phyloP scores from a whole-genome alignment of 2,329 filamentous ascomycete genomes.

The Alternaria gaisen region DNA sequence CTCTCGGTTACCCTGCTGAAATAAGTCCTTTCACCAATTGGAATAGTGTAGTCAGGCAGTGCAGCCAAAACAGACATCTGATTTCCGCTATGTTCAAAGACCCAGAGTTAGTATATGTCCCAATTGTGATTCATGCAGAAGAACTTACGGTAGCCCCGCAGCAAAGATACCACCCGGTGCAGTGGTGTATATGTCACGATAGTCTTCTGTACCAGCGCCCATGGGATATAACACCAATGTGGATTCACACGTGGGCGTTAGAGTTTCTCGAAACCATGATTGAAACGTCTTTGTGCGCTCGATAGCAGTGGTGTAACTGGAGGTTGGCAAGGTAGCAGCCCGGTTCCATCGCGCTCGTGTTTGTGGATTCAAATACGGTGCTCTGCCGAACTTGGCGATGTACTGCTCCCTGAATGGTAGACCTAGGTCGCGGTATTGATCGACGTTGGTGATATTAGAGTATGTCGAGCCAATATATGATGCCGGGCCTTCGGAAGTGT shows the following conservation, averaged over 20 bases:
- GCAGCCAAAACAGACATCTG: constrained; percentile 19
- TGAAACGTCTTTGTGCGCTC: constrained; percentile 11
- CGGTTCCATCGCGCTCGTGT: constrained; percentile 17
- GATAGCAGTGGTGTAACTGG: constrained; percentile 14
- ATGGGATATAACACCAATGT: constrained; percentile 22
- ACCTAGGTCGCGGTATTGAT: constrained; percentile 18
- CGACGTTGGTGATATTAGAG: constrained; percentile 23
- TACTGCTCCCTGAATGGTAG: constrained; percentile 16
- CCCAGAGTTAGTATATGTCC: background rate
- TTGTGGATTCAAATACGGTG: constrained; percentile 22
- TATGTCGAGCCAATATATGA: constrained; percentile 21
- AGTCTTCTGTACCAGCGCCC: constrained; percentile 15
- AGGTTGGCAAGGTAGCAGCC: constrained; percentile 8
- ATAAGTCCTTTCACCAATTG: constrained; percentile 19
- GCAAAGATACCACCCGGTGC: constrained; percentile 13
- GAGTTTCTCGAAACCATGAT: constrained; percentile 11
- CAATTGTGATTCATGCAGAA: background rate
- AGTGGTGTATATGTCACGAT: constrained; percentile 13
- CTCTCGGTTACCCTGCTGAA: constrained; percentile 14
- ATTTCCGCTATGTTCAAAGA: constrained; percentile 5
- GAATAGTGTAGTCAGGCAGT: constrained; percentile 18
- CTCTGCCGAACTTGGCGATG: constrained; percentile 16
- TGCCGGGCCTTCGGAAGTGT: constrained; percentile 13
- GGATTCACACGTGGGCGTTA: constrained; percentile 19
- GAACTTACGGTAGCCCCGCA: background rate